Conservation (phyloP, 192 early-diverging fungal genomes). For the Spizellomyces sp. region DNA sequence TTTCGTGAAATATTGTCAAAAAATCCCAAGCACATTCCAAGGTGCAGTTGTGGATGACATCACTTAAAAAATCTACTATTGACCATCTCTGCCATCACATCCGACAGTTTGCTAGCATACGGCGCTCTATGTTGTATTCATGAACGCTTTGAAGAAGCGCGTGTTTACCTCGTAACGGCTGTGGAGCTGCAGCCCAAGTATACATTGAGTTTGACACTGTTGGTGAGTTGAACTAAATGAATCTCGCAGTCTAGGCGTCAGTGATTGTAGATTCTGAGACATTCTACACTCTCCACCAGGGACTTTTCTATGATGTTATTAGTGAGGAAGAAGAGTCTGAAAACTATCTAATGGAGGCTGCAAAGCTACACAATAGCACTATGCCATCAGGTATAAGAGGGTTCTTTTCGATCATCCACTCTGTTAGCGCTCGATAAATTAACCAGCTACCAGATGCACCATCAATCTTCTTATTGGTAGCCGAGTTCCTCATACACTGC, state of each 20-base stretch:
- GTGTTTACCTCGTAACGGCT: conserved; percentile 53
- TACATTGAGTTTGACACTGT: conserved; percentile 42
- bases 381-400: conserved; percentile 23
- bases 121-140: conserved; percentile 47
- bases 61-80: not conserved
- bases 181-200: conserved; percentile 54
- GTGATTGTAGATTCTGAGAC: not conserved
- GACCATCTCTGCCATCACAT: not conserved
- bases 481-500: conserved; percentile 55
- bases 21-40: conserved; percentile 58
- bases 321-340: conserved; percentile 57
- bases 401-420: conserved; percentile 1
- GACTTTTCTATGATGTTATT: conserved; percentile 55
- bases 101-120: conserved; percentile 47
- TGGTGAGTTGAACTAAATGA: conserved; percentile 32
- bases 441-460: conserved; percentile 7
- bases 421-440: not conserved
- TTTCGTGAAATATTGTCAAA: conserved; percentile 54
- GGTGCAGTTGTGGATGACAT: conserved; percentile 13
- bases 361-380: conserved; percentile 37
- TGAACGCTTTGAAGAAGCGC: conserved; percentile 56
- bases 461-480: conserved; percentile 42
- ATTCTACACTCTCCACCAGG: conserved; percentile 14
- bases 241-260: not conserved
- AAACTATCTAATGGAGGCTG: conserved; percentile 42